A percentile compares a stretch with the other conserved stretches of the same genome.
Conservation (phyloP, 257 asterid species). For the Solanum habrochaites region DNA sequence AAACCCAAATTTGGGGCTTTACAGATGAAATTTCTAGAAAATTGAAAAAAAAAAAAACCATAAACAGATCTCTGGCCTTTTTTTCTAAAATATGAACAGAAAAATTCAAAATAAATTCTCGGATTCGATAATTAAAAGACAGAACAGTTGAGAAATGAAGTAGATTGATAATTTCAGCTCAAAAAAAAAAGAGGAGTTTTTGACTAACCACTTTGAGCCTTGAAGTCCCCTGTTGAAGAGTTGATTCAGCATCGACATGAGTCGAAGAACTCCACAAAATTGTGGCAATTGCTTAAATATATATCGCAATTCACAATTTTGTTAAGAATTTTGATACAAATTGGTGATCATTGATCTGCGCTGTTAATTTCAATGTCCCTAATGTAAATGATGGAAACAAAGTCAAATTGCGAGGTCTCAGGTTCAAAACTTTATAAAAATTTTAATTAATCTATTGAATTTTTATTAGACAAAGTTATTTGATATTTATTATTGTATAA, state of each 20-base stretch:
- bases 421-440: rapidly evolving
- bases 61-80: neutral
- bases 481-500: rapidly evolving
- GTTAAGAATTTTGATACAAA: neutral
- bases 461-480: no score
- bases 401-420: neutral
- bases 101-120: neutral
- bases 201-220: slow-evolving; percentile 76
- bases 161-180: neutral
- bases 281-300: neutral
- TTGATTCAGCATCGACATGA: slow-evolving; percentile 71
- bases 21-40: neutral
- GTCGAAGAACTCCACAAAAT: neutral
- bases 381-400: neutral
- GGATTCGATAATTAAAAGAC: neutral
- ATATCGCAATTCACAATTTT: neutral
- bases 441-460: rapidly evolving
- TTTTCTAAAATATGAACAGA: neutral
- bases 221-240: slow-evolving; percentile 80
- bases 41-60: neutral
- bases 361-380: neutral
- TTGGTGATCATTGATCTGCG: neutral
- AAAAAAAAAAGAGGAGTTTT: neutral
- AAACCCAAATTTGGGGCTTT: neutral
- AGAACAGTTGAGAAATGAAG: neutral